Base-by-base conservation (phyloP, 1,284 basidiomycete species). In the Ganoderma boninense region DNA sequence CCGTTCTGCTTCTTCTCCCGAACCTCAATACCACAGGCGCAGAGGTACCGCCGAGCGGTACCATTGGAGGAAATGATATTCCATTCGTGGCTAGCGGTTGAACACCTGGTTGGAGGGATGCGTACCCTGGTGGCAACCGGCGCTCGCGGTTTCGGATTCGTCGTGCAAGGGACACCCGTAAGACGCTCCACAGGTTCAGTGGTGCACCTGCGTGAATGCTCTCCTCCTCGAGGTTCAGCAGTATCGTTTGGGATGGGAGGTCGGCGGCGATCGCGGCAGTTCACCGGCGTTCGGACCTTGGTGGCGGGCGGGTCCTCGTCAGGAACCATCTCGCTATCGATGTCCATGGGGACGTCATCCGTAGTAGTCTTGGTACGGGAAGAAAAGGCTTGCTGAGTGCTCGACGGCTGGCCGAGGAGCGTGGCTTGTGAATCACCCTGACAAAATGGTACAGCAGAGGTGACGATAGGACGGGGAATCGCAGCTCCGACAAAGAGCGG, bases 1-100 rank as follows among this genome's bases (percentile, higher is more conserved):
- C 68, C 71, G 16, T 69, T 54, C 13, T 56, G 49, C 57, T 75
- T 75, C 67, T 72, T 75, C 70, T 76, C 75, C 14, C 59, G 62
- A 16, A 75, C 68, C 2, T 65, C 46, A 8, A 69, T 54, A 0
- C 64, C 60, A 32, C 73, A 76, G 1, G n/a, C 6, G 66, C 75
- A 76, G 4, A 69, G 1, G 23, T 76, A 76, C 5, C 49, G 59
- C 40, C 75, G 61, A 35, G 64, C 26, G 62, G 6, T 43, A 4
- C 46, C 65, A 32, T 74, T 74, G 1, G 69, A 49, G 13, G 35
- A 14, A 3, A 56, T 40, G 44, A 62, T 42, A 6, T 62, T 56
- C 73, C 75, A 76, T 1, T 59, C 32, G 38, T 76, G 75, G 11
- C 40, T 43, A 14, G 60, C 14, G 20, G 23, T 40, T 23, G 42